These are phyloP conservation scores for Eucalyptus melliodora DNA, from an alignment of 345 rosid species.

Conservation along the genomic window DNA sequence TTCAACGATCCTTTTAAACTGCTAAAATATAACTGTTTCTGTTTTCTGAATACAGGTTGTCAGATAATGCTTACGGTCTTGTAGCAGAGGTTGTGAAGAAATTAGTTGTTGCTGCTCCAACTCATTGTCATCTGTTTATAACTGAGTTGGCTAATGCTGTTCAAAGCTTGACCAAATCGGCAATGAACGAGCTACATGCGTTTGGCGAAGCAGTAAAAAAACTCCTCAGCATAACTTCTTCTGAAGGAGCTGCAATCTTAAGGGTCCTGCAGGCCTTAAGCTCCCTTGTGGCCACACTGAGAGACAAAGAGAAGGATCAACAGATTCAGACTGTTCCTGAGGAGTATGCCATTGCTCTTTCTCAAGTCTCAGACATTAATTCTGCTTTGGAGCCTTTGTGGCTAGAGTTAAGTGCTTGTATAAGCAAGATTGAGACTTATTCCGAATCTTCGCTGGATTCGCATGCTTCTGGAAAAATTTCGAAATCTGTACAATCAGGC, in stretches of 20 bases:
- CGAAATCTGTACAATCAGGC: slow-evolving; percentile 44
- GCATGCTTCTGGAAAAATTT: slow-evolving; percentile 18
- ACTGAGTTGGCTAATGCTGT: slow-evolving; percentile 73
- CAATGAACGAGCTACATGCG: slow-evolving; percentile 61
- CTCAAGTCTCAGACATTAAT: slow-evolving; percentile 57
- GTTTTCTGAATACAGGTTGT: slow-evolving; percentile 37
- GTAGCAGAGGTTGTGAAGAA: slow-evolving; percentile 91
- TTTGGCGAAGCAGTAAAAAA: slow-evolving; percentile 84
- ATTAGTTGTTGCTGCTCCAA: slow-evolving; percentile 70
- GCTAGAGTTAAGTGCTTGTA: slow-evolving; percentile 80
- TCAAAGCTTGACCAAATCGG: slow-evolving; percentile 59
- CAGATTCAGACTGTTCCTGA: slow-evolving; percentile 34
- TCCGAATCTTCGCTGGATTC: slow-evolving; percentile 56
- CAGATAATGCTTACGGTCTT: slow-evolving; percentile 82
- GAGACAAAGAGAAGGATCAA: slow-evolving; percentile 45
- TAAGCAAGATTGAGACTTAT: slow-evolving; percentile 81
- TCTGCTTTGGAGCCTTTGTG: slow-evolving; percentile 83
- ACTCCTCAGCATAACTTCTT: slow-evolving; percentile 58
- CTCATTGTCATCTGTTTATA: slow-evolving; percentile 71
- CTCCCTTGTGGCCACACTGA: slow-evolving; percentile 51
- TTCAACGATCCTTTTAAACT: not conserved
- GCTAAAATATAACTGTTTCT: not conserved
- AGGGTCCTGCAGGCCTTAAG: slow-evolving; percentile 88
- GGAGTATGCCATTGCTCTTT: slow-evolving; percentile 47
- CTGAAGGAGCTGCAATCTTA: slow-evolving; percentile 89